phyloP scores from a whole-genome alignment of 164 flowering plant genomes.

The Vitis cinerea region DNA sequence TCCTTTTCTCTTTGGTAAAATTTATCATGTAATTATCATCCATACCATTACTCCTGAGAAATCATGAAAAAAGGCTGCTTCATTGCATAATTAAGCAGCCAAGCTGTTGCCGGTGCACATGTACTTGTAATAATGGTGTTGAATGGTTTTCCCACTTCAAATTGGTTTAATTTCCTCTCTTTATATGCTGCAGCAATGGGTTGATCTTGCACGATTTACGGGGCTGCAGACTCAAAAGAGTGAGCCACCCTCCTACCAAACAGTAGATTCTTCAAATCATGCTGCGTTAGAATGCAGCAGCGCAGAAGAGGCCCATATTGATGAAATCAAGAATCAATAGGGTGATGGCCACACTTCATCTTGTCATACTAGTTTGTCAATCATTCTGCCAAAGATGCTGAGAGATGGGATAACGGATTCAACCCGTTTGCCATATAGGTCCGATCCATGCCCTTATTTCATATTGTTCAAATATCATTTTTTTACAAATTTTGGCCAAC shows the following conservation, averaged over 20 bases:
- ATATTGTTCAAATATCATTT: not conserved
- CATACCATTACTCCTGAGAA: no score
- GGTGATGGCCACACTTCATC: conserved; percentile 29
- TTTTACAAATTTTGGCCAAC: conserved; percentile 4
- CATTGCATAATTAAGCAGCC: no score
- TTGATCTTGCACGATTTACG: conserved; percentile 81
- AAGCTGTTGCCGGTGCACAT: no score
- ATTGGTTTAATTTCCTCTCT: not conserved
- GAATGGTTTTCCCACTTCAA: not conserved
- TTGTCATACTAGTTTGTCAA: not conserved
- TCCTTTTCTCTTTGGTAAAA: no score
- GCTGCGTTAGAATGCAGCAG: conserved; percentile 39
- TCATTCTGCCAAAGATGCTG: conserved; percentile 4
- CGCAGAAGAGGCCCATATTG: conserved; percentile 41
- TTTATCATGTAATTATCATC: no score
- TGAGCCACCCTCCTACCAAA: conserved; percentile 22
- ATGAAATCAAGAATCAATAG: conserved; percentile 55
- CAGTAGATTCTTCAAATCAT: conserved; percentile 31
- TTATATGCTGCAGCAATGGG: conserved; percentile 80
- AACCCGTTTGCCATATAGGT: no score
- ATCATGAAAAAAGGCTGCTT: no score
- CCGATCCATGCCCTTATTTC: no score
- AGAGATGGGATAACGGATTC: not conserved
- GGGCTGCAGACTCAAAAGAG: conserved; percentile 67
- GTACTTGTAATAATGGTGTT: not conserved